Evolutionary conservation across 2,329 filamentous ascomycete genomes (phyloP).

Genomic region (Fusarium goolgardi): DNA sequence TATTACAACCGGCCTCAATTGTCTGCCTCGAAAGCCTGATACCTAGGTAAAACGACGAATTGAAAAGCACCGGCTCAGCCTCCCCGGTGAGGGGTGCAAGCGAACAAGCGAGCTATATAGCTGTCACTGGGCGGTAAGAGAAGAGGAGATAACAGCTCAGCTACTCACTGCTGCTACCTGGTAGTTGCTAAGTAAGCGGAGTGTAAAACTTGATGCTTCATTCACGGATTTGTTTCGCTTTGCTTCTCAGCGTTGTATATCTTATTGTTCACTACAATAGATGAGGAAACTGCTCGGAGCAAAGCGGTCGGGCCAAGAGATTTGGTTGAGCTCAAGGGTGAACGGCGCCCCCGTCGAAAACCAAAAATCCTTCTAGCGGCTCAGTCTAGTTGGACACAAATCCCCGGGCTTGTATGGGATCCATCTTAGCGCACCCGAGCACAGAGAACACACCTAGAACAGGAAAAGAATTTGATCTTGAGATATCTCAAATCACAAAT

Average conservation of each 20-base stretch:
- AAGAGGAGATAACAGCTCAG: constrained; percentile 16
- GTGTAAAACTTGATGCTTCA: constrained; percentile 16
- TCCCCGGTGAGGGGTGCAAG: constrained; percentile 40
- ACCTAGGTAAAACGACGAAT: constrained; percentile 32
- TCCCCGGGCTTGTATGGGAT: neutral
- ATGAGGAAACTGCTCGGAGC: constrained; percentile 15
- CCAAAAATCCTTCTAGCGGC: constrained; percentile 26
- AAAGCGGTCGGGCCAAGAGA: constrained; percentile 1
- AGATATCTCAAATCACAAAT: neutral
- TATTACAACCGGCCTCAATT: constrained; percentile 26
- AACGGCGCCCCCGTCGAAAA: constrained; percentile 23
- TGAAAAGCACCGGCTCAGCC: constrained; percentile 36
- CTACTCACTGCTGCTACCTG: neutral
- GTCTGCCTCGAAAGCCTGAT: constrained; percentile 27
- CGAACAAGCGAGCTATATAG: constrained; percentile 22
- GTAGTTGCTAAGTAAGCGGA: constrained; percentile 1
- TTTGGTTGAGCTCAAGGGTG: constrained; percentile 1
- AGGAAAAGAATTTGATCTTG: neutral
- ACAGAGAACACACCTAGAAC: neutral
- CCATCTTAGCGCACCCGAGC: constrained; percentile 1
- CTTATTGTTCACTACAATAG: neutral
- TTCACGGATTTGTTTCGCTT: constrained; percentile 3
- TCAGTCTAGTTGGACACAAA: constrained; percentile 3
- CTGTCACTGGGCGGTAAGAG: constrained; percentile 34
- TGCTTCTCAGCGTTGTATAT: neutral